These are phyloP conservation scores for Leptographium galeiforme DNA, from an alignment of 2,329 filamentous ascomycete species.

Conservation along the genomic window DNA sequence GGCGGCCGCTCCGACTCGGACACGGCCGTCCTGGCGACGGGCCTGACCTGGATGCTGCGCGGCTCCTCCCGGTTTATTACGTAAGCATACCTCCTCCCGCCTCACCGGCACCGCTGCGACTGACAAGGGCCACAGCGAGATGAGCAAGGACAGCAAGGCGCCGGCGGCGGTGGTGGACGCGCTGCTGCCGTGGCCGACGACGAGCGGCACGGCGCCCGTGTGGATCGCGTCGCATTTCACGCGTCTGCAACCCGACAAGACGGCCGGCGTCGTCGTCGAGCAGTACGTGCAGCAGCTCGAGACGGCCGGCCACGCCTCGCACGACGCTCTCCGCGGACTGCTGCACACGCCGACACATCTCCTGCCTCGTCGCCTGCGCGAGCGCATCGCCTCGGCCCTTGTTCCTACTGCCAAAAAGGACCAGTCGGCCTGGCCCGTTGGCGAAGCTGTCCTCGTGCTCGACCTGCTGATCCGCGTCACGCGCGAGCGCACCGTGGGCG, in stretches of 20 bases:
- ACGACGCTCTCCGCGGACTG: conserved; percentile 11
- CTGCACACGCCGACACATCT: conserved; percentile 23
- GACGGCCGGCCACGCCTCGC: background rate
- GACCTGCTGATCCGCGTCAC: conserved; percentile 36
- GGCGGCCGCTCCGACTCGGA: background rate
- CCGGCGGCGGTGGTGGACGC: conserved; percentile 2
- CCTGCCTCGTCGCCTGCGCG: conserved; percentile 28
- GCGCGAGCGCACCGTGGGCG: conserved; percentile 30
- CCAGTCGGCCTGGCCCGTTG: background rate
- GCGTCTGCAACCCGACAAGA: conserved; percentile 1
- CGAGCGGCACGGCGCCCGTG: background rate
- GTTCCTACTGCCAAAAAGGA: conserved; percentile 9
- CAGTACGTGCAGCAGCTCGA: conserved; percentile 5
- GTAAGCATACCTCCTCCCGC: background rate
- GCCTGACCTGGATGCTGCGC: conserved; percentile 10
- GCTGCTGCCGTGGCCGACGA: conserved; percentile 5
- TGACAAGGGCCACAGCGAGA: background rate
- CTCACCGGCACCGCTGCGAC: too few relatives aligned
- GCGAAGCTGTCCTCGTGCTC: conserved; percentile 24
- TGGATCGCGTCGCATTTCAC: background rate
- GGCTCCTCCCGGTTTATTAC: conserved; percentile 8
- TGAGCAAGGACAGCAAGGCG: conserved; percentile 4
- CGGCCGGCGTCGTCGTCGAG: conserved; percentile 1
- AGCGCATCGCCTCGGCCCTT: conserved; percentile 26
- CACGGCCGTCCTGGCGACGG: background rate